Evolutionary conservation across 2,329 filamentous ascomycete species (phyloP).

Genomic region (Eutypella sp.): DNA sequence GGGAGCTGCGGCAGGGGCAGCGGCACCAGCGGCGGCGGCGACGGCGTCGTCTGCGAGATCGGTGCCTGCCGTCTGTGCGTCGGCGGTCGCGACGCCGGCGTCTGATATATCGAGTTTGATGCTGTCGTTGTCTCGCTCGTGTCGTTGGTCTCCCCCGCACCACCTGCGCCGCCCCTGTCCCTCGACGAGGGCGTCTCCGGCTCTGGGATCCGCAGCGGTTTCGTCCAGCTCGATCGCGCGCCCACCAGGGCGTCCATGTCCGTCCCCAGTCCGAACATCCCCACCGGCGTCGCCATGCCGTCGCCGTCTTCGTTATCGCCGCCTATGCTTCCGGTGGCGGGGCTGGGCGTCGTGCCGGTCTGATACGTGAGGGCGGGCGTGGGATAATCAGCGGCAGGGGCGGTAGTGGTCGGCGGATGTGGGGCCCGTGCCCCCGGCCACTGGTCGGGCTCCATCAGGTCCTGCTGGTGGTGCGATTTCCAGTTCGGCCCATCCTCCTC

Average conservation of each 20-base stretch:
- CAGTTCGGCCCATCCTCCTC: slow-evolving; percentile 17
- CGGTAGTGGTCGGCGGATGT: no score
- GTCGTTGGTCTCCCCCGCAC: not conserved
- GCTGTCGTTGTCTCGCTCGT: slow-evolving; percentile 7
- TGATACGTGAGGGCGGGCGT: no score
- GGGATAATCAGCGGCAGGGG: no score
- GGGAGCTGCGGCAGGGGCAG: not conserved
- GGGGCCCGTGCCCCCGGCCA: slow-evolving; percentile 22
- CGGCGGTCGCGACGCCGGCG: slow-evolving; percentile 11
- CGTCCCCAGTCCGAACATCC: no score
- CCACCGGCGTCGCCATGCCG: slow-evolving; percentile 11
- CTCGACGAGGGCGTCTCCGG: not conserved
- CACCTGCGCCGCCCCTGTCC: no score
- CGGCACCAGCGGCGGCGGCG: not conserved
- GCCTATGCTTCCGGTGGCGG: not conserved
- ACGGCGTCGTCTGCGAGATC: not conserved
- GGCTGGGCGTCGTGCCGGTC: no score
- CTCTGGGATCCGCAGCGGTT: slow-evolving; percentile 13
- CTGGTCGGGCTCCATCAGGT: slow-evolving; percentile 16
- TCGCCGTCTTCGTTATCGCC: slow-evolving; percentile 7
- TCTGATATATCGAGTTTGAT: slow-evolving; percentile 8
- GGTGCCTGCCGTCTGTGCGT: slow-evolving; percentile 8
- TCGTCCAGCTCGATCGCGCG: slow-evolving; percentile 8
- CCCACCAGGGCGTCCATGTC: no score
- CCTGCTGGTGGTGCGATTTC: slow-evolving; percentile 13